Evolutionary conservation across 148 eudicot species (phyloP), one percentile per base, ranked within the genome.

Genomic region (Spergularia bocconei): DNA sequence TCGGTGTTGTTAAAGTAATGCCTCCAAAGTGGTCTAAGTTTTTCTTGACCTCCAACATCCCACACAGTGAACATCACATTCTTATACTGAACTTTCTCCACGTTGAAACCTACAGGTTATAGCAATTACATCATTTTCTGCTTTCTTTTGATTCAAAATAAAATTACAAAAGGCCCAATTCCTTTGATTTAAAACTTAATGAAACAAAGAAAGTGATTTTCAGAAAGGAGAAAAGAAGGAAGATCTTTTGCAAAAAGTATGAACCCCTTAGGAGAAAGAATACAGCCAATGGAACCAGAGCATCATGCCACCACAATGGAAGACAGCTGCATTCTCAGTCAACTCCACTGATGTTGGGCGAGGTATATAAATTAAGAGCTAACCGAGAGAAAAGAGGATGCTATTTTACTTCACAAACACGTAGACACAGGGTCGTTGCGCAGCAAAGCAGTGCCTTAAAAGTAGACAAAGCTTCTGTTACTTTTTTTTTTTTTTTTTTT

Each of bases 11-110:
- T 91, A 80, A 95, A 95, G 87, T 95, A 95, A 85, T 95, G 99
- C 92, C 98, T 91, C 99, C 99, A 92, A 39, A 95, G 86, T 77
- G 99, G 99, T 79, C 98, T 86, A 55, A 95, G 86, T 73, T 95
- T 95, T 84, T 95, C 98, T 87, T 95, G 99, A 38, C 99, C 99
- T 4, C 99, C 99, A 56, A 92, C 99, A 91, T 95, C 99, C 99
- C 99, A 95, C 53, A 95, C 99, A 54, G 99, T 95, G 80, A 95
- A 95, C 63, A 90, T 77, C 60, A 95, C 99, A 87, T 95, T 95
- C 87, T 95, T 95, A 79, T 95, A 95, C 86, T 95, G 98, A 78
- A 95, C 97, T 82, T 95, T 95, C 87, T 95, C 99, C 82, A 95
- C 99, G 84, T 95, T 95, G 84, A 95, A 95, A 81, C 99, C 99